Evolutionary conservation across 495 filamentous ascomycete species (phyloP).

Genomic region (Talaromyces wortmannii): DNA sequence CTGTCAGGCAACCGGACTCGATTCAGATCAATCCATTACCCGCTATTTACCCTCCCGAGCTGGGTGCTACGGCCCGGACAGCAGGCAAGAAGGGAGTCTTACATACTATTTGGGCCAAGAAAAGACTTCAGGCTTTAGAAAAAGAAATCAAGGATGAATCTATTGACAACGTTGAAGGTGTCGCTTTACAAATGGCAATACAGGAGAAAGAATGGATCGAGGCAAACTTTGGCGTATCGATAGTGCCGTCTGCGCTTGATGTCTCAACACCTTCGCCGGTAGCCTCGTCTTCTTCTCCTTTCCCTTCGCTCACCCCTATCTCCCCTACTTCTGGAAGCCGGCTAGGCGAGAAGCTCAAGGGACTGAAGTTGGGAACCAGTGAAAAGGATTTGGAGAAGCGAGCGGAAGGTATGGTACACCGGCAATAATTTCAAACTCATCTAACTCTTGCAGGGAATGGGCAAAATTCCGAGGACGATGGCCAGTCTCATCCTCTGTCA

Average conservation of each 20-base stretch:
- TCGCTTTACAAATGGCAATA: constrained; percentile 73
- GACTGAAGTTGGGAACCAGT: constrained; percentile 67
- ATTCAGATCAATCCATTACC: constrained; percentile 65
- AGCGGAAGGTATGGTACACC: constrained; percentile 27
- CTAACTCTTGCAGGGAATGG: background rate
- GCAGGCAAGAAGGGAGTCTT: constrained; percentile 71
- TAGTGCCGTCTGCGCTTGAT: constrained; percentile 18
- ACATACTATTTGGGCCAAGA: constrained; percentile 79
- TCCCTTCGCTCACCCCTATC: constrained; percentile 46
- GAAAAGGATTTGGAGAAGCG: constrained; percentile 47
- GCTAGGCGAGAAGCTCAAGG: constrained; percentile 68
- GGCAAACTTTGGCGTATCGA: constrained; percentile 60
- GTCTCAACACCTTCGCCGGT: constrained; percentile 3
- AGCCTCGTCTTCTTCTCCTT: constrained; percentile 12
- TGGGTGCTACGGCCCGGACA: constrained; percentile 56
- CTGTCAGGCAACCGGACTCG: constrained; percentile 11
- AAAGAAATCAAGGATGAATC: constrained; percentile 61
- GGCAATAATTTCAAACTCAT: background rate
- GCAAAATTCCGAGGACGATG: background rate
- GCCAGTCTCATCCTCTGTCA: constrained; percentile 41
- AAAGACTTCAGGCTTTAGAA: constrained; percentile 63
- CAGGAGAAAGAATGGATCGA: constrained; percentile 80
- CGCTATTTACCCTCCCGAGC: constrained; percentile 69
- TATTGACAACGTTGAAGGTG: constrained; percentile 61
- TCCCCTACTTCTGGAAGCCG: constrained; percentile 54